Evolutionary conservation across 345 rosid genomes (phyloP).

Genomic region (Iberis pinnata): DNA sequence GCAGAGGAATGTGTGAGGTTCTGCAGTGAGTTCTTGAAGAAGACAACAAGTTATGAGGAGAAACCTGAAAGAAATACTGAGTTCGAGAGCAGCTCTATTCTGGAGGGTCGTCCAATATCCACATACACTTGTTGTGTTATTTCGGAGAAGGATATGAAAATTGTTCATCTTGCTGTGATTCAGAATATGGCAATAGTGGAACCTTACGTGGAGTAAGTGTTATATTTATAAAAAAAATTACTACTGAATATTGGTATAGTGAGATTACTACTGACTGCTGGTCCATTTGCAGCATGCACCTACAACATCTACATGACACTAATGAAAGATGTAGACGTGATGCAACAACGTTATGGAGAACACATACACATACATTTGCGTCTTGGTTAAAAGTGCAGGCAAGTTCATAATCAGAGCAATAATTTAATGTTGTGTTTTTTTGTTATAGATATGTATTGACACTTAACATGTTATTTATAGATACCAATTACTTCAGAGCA

Average conservation of each 20-base stretch:
- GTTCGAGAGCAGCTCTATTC: neutral
- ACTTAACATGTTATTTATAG: neutral
- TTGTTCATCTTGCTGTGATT: neutral
- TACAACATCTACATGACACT: neutral
- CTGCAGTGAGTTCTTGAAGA: neutral
- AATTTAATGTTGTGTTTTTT: neutral
- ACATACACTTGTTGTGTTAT: neutral
- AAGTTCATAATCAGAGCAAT: neutral
- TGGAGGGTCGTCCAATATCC: neutral
- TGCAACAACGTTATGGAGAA: neutral
- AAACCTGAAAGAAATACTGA: neutral
- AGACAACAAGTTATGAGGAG: neutral
- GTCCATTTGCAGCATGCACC: neutral
- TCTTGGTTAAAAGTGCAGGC: neutral
- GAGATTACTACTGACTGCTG: neutral
- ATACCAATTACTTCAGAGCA: neutral
- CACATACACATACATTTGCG: neutral
- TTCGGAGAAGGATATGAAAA: neutral
- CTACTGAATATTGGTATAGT: neutral
- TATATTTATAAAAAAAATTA: neutral
- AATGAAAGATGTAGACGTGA: constrained; percentile 1
- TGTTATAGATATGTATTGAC: neutral
- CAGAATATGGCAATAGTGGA: neutral
- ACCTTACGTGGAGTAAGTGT: constrained; percentile 1
- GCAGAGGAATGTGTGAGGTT: neutral